phyloP scores from a whole-genome alignment of 1,139 yeast species.

The Suhomyces taliae region DNA sequence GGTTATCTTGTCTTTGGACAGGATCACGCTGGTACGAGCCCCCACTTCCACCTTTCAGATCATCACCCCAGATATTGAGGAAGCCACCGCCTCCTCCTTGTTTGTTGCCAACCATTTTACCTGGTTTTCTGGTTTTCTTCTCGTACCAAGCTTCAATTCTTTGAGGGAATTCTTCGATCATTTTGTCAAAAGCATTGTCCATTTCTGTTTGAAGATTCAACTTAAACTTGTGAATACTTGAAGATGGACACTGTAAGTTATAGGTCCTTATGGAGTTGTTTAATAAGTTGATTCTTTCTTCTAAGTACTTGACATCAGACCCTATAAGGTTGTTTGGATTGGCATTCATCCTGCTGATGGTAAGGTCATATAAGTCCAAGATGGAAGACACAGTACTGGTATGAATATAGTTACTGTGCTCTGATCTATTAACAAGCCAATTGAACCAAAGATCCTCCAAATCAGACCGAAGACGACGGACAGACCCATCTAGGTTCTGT shows the following conservation, averaged over 20 bases:
- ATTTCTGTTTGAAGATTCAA: slow-evolving; percentile 55
- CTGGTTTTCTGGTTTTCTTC: slow-evolving; percentile 14
- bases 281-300: slow-evolving; percentile 45
- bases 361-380: slow-evolving; percentile 1
- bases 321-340: slow-evolving; percentile 3
- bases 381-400: not conserved
- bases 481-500: slow-evolving; percentile 50
- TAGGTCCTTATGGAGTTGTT: slow-evolving; percentile 68
- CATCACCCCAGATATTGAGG: slow-evolving; percentile 13
- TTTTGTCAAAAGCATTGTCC: slow-evolving; percentile 16
- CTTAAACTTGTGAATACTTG: slow-evolving; percentile 68
- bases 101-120: not conserved
- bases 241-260: slow-evolving; percentile 75
- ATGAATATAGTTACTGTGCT: slow-evolving; percentile 1
- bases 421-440: slow-evolving; percentile 29
- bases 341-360: slow-evolving; percentile 1
- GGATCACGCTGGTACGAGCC: slow-evolving; percentile 5
- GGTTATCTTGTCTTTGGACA: slow-evolving; percentile 21
- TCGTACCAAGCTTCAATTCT: slow-evolving; percentile 21
- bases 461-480: slow-evolving; percentile 45
- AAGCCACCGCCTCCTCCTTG: slow-evolving; percentile 9
- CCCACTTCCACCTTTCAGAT: slow-evolving; percentile 8
- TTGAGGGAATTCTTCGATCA: slow-evolving; percentile 10
- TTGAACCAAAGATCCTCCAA: slow-evolving; percentile 47
- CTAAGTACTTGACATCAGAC: slow-evolving; percentile 35